Conservation (phyloP, 2,329 filamentous ascomycete genomes). For the Scorias spongiosa region DNA sequence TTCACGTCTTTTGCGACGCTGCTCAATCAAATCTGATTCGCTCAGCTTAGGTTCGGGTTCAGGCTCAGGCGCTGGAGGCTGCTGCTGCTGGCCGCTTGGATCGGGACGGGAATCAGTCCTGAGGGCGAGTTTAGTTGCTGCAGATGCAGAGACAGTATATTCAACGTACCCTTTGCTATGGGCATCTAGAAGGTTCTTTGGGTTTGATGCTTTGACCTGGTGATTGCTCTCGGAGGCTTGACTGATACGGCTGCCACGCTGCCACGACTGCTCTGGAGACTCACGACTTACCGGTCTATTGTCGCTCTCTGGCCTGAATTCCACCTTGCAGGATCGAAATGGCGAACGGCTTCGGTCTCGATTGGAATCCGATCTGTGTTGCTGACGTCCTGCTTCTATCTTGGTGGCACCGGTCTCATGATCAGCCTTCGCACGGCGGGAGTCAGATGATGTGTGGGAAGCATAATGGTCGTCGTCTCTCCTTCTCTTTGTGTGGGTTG, state of each 20-base stretch:
- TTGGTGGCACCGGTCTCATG: slow-evolving; percentile 33
- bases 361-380: slow-evolving; percentile 3
- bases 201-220: no score
- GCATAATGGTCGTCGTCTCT: slow-evolving; percentile 46
- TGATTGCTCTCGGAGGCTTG: no score
- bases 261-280: neutral
- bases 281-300: slow-evolving; percentile 4
- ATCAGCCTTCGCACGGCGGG: slow-evolving; percentile 44
- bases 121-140: no score
- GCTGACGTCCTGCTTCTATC: slow-evolving; percentile 14
- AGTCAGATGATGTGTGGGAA: slow-evolving; percentile 35
- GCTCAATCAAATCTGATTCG: slow-evolving; percentile 70
- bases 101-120: no score
- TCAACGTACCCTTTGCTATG: no score
- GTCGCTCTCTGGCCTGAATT: slow-evolving; percentile 2
- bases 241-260: neutral
- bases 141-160: no score
- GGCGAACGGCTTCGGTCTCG: slow-evolving; percentile 14
- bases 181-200: no score
- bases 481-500: slow-evolving; percentile 46
- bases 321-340: slow-evolving; percentile 4
- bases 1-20: slow-evolving; percentile 69
- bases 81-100: no score
- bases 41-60: slow-evolving; percentile 39
- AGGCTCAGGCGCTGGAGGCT: neutral